Base-by-base conservation (phyloP, 495 filamentous ascomycete species). In the Clavariopsis aquatica region DNA sequence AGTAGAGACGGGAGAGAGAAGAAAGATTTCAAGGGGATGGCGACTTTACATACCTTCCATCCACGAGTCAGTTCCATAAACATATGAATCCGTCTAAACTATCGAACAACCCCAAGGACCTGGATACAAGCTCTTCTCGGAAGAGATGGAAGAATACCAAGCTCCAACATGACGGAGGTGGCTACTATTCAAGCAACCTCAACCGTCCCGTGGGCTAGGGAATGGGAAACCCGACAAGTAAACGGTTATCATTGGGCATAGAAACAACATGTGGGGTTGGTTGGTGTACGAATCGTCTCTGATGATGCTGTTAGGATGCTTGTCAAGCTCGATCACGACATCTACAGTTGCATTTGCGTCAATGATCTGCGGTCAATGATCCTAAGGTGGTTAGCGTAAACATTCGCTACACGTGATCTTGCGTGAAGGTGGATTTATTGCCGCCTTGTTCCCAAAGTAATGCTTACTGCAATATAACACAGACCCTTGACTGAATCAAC, bases 321-420 rank as follows among this genome's bases (percentile, higher is more conserved):
- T 53, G 59, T 57, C 60, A 34, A 34, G 17, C 17, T 49, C 23
- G 24, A 63, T 46, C 60, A 63, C 52, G 60, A 63, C 60, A 63
- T 63, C 28, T n/a, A 19, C 23, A 49, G n/a, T 12, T 12, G 9
- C 13, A 24, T 62, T 62, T n/a, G 38, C 47, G 59, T 20, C 17
- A 54, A 27, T 34, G 51, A 53, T 53, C 51, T 28, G 7, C 51
- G 26, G 17, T 58, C 13, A n/a, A 10, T 17, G 28, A 2, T 56
- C 29, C 6, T 7, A 9, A 56, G 2, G 2, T 3, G 8, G 38
- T 43, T 43, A 43, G 38, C 26, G n/a, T n/a, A n/a, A n/a, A n/a
- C n/a, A n/a, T n/a, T n/a, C n/a, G n/a, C n/a, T n/a, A n/a, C n/a
- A n/a, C n/a, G n/a, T n/a, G n/a, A n/a, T n/a, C n/a, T n/a, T n/a